Base-by-base conservation (phyloP, 2,329 filamentous ascomycete species). In the Paradendryphiella salina region DNA sequence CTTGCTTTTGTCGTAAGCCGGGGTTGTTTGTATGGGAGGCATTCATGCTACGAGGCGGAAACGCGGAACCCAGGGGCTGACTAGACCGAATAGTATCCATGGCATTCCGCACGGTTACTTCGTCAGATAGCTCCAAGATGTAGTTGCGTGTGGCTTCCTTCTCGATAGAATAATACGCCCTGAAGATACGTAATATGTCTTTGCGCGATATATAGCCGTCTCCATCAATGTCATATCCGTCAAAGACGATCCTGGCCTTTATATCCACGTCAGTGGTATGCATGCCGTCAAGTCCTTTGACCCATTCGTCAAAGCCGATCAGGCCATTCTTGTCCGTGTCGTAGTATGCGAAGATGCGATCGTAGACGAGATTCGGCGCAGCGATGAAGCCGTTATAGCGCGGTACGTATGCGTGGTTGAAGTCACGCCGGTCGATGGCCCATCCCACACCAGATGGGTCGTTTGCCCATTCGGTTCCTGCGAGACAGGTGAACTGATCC, bases 271-370 rank as follows among this genome's bases (percentile, higher is more conserved):
- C 61, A 1, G 60, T 57, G 11, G 67, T 65, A 52, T 83, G 81
- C 51, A 87, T 75, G 42, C 81, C 82, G 4, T 90, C 86, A 39
- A 96, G 79, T 0, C 90, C 94, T 50, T 87, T 85, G 18, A 97
- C 76, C 66, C 96, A 99, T 70, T 99, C 94, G 40, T 90, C 82
- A 61, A 99, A 97, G 6, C 89, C 89, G 63, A 99, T 96, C 6
- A 96, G 78, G 17, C 88, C 89, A 68, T 99, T 90, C 34, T 85
- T 82, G 70, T 97, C 93, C 26, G 86, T 89, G 73, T 99, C 94
- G 72, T 96, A 99, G 72, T 96, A 96, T 42, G 89, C 85, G 74
- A 97, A 99, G 83, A 96, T 94, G 60, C 94, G 88, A 71, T 99
- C 93, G 67, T 96, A 94, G 52, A 99, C 89, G 11, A 96, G 82